These are phyloP conservation scores for Megacollybia marginata DNA, from an alignment of 768 basidiomycete species.

Conservation along the genomic window DNA sequence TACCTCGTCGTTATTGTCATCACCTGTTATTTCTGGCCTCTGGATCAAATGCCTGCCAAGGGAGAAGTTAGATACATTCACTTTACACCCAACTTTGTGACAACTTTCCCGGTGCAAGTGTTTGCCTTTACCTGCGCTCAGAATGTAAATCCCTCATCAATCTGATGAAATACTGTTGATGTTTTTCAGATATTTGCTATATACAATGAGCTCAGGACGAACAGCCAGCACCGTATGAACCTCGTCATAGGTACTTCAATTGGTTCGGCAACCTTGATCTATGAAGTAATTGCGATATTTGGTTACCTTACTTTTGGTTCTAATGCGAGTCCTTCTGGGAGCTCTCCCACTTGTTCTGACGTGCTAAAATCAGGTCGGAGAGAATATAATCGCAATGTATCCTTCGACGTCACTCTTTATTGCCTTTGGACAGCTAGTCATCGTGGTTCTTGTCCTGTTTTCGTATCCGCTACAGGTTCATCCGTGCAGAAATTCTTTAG, in stretches of 20 bases:
- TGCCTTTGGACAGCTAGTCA: constrained; percentile 88
- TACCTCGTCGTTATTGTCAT: constrained; percentile 79
- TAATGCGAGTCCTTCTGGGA: constrained; percentile 36
- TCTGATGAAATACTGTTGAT: constrained; percentile 4
- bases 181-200: constrained; percentile 75
- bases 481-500: constrained; percentile 86
- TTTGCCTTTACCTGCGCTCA: constrained; percentile 92
- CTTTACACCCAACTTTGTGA: constrained; percentile 71
- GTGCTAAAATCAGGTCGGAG: constrained; percentile 52
- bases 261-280: constrained; percentile 74
- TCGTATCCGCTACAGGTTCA: constrained; percentile 94
- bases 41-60: constrained; percentile 50
- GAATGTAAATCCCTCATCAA: constrained; percentile 50
- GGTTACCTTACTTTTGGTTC: constrained; percentile 94
- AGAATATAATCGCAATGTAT: constrained; percentile 95
- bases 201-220: constrained; percentile 82
- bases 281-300: constrained; percentile 82
- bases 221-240: constrained; percentile 81
- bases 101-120: constrained; percentile 89
- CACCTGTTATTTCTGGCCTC: constrained; percentile 69
- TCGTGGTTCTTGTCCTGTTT: constrained; percentile 83
- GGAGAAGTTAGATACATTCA: constrained; percentile 69
- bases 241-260: constrained; percentile 82
- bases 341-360: neutral
- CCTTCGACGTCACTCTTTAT: constrained; percentile 87